Evolutionary conservation across 352 stramenopile species (phyloP).

Genomic region (Phytopythium delawarense): DNA sequence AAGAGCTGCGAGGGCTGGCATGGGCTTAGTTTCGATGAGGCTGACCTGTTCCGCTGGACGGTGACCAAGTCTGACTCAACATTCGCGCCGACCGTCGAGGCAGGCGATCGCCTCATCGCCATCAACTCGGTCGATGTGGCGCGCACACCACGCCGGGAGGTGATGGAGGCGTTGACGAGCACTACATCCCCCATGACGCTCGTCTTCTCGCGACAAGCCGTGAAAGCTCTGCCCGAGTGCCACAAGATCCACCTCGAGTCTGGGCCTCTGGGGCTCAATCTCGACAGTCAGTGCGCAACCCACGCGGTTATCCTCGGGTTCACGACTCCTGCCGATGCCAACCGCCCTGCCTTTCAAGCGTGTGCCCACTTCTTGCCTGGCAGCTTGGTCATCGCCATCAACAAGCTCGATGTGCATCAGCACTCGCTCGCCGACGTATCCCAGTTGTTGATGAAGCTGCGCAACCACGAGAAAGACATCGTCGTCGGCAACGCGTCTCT

Average conservation of each 20-base stretch:
- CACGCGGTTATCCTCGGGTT: constrained; percentile 41
- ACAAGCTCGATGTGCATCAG: constrained; percentile 50
- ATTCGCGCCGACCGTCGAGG: constrained; percentile 8
- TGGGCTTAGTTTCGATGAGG: constrained; percentile 30
- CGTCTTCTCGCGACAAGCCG: constrained; percentile 24
- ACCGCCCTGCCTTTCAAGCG: constrained; percentile 28
- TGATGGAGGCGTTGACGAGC: constrained; percentile 23
- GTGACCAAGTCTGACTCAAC: constrained; percentile 19
- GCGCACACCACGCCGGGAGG: constrained; percentile 21
- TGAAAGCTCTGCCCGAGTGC: constrained; percentile 30
- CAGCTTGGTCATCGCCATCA: constrained; percentile 62
- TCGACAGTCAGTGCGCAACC: constrained; percentile 28
- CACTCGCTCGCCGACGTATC: constrained; percentile 39
- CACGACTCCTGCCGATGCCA: constrained; percentile 28
- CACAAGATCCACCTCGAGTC: constrained; percentile 32
- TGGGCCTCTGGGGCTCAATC: constrained; percentile 43
- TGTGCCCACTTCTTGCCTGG: constrained; percentile 36
- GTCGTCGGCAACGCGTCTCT: constrained; percentile 35
- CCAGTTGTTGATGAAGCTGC: constrained; percentile 38
- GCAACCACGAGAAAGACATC: constrained; percentile 31
- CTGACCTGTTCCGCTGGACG: constrained; percentile 31
- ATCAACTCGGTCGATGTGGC: constrained; percentile 45
- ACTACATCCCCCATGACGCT: constrained; percentile 28
- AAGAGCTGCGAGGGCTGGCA: not conserved
- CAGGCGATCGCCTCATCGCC: constrained; percentile 38